Evolutionary conservation across 2,329 filamentous ascomycete species (phyloP).

Genomic region (Geosmithia flava): DNA sequence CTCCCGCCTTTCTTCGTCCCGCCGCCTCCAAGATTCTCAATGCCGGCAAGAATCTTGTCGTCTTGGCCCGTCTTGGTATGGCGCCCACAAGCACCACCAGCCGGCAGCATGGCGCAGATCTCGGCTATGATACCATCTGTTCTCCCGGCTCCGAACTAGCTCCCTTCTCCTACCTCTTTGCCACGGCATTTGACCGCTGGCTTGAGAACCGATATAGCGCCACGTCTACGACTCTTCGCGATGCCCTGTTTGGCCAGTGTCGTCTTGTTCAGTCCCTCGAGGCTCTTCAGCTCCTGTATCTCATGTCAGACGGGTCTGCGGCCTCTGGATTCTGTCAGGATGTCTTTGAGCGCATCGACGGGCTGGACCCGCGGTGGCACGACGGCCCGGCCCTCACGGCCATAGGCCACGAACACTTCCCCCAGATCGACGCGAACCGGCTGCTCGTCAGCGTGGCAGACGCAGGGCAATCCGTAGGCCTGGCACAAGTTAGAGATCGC

Average conservation of each 20-base stretch:
- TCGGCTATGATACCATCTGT: constrained; percentile 48
- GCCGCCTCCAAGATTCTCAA: constrained; percentile 65
- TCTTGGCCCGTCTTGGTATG: constrained; percentile 58
- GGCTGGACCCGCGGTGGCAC: constrained; percentile 50
- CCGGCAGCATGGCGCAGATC: constrained; percentile 6
- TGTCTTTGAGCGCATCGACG: constrained; percentile 66
- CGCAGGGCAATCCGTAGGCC: constrained; percentile 18
- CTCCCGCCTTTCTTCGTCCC: constrained; percentile 63
- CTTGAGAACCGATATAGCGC: constrained; percentile 62
- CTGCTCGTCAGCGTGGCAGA: constrained; percentile 44
- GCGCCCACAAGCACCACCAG: constrained; percentile 7
- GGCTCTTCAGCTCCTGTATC: constrained; percentile 59
- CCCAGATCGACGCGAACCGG: constrained; percentile 44
- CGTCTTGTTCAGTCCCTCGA: constrained; percentile 53
- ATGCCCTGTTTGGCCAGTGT: constrained; percentile 56
- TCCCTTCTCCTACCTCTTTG: constrained; percentile 66
- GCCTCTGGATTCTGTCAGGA: constrained; percentile 53
- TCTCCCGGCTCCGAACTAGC: constrained; percentile 33
- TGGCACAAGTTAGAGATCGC: constrained; percentile 38
- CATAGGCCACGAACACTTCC: constrained; percentile 61
- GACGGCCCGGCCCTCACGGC: constrained; percentile 75
- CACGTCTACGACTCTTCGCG: constrained; percentile 53
- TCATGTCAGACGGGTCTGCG: constrained; percentile 61
- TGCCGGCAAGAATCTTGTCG: constrained; percentile 77
- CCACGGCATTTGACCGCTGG: constrained; percentile 59